A percentile compares a stretch with the other conserved stretches of the same genome.
Conservation (phyloP, 192 early-diverging fungal genomes). For the Backusella tuberculispora region DNA sequence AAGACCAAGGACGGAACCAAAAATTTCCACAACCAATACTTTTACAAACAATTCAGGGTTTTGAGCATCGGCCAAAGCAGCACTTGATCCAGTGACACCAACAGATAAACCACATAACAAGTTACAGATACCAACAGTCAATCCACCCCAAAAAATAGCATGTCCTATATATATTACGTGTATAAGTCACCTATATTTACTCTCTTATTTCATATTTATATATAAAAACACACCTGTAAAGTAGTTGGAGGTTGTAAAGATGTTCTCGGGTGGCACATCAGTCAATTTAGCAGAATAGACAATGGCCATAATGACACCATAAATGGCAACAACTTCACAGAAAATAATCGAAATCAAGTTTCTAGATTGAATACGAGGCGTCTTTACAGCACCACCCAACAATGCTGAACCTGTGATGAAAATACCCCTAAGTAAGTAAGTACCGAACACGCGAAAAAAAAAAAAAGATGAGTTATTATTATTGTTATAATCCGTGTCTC, state of each 20-base stretch:
- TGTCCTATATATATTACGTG: slow-evolving; percentile 55
- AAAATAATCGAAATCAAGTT: slow-evolving; percentile 99
- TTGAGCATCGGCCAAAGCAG: slow-evolving; percentile 93
- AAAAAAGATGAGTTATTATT: slow-evolving; percentile 5
- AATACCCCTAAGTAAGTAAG: slow-evolving; percentile 79
- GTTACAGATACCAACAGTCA: slow-evolving; percentile 92
- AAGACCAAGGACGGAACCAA: slow-evolving; percentile 92
- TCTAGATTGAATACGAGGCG: slow-evolving; percentile 93
- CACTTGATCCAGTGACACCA: slow-evolving; percentile 90
- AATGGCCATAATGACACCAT: slow-evolving; percentile 98
- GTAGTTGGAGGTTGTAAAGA: slow-evolving; percentile 64
- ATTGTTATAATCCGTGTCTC: not conserved
- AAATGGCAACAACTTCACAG: slow-evolving; percentile 99
- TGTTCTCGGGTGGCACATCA: slow-evolving; percentile 47
- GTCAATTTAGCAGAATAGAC: slow-evolving; percentile 89
- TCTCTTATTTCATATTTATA: not conserved
- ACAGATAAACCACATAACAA: slow-evolving; percentile 92
- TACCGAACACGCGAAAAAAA: not conserved
- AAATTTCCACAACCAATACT: slow-evolving; percentile 96
- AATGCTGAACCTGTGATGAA: slow-evolving; percentile 88
- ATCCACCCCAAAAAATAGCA: slow-evolving; percentile 93
- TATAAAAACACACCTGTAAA: slow-evolving; percentile 70
- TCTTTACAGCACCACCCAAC: slow-evolving; percentile 85
- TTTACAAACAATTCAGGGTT: slow-evolving; percentile 95
- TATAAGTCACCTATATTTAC: not conserved